phyloP scores from a whole-genome alignment of 2,329 filamentous ascomycete genomes.

The Cryphonectria japonica region DNA sequence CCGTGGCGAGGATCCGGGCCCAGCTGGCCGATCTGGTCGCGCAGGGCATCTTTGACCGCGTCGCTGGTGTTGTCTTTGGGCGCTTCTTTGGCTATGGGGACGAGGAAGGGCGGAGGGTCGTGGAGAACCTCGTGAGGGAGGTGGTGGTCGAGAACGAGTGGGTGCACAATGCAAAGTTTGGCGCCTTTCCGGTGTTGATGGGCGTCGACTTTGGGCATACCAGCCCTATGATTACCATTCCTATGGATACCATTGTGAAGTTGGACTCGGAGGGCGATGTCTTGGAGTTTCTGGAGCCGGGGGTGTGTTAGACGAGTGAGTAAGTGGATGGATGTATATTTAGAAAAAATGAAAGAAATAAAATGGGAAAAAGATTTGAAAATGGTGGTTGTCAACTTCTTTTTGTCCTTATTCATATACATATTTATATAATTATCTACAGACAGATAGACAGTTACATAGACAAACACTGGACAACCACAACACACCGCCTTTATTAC shows the following conservation, averaged over 20 bases:
- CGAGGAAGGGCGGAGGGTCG: constrained; percentile 35
- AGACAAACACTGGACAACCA: not conserved
- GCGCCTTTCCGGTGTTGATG: constrained; percentile 45
- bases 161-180: constrained; percentile 22
- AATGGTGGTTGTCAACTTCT: too few relatives aligned
- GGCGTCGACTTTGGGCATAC: constrained; percentile 50
- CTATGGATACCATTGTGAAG: constrained; percentile 42
- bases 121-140: constrained; percentile 38
- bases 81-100: constrained; percentile 47
- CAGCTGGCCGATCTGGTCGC: constrained; percentile 47
- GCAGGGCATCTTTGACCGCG: constrained; percentile 46
- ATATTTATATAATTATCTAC: too few relatives aligned
- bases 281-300: constrained; percentile 22
- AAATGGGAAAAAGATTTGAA: too few relatives aligned
- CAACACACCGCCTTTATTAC: not conserved
- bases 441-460: too few relatives aligned
- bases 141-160: constrained; percentile 40
- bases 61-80: constrained; percentile 46
- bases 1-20: constrained; percentile 37
- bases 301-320: not conserved
- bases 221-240: constrained; percentile 46
- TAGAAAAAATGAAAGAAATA: too few relatives aligned
- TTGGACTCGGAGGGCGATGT: constrained; percentile 37
- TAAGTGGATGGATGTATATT: not conserved
- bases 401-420: too few relatives aligned